Conservation (phyloP, 495 filamentous ascomycete genomes). For the Aspergillus diversus region DNA sequence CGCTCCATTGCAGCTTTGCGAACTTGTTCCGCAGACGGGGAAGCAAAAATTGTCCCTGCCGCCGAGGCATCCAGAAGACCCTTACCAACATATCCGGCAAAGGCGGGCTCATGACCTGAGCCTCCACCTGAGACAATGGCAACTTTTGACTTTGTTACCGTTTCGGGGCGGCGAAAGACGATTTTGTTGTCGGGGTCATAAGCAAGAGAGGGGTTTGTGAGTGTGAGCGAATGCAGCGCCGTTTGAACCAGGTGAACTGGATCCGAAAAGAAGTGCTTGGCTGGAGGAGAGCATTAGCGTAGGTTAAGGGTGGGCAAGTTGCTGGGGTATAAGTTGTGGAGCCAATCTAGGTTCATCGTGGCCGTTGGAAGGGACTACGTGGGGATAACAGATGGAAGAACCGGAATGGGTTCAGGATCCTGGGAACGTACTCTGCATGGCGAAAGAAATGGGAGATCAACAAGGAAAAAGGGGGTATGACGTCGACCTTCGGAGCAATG, state of each 20-base stretch:
- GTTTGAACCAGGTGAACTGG: conserved; percentile 77
- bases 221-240: conserved; percentile 74
- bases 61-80: conserved; percentile 87
- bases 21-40: conserved; percentile 85
- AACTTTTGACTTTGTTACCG: conserved; percentile 59
- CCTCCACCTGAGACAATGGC: conserved; percentile 89
- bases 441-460: conserved; percentile 23
- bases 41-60: conserved; percentile 92
- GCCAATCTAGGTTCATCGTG: conserved; percentile 18
- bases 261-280: conserved; percentile 94
- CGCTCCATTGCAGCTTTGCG: conserved; percentile 72
- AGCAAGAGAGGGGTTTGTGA: conserved; percentile 84
- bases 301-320: conserved; percentile 1
- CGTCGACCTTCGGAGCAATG: conserved; percentile 11
- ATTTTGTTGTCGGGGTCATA: conserved; percentile 84
- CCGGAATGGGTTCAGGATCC: background rate
- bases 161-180: conserved; percentile 73
- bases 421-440: conserved; percentile 32
- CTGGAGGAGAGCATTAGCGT: conserved; percentile 29
- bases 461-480: conserved; percentile 20
- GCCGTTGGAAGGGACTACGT: background rate
- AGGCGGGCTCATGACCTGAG: conserved; percentile 90
- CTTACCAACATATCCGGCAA: conserved; percentile 69
- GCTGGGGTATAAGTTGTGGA: conserved; percentile 16
- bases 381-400: conserved; percentile 12